Percentiles rank a stretch among this genome's conserved stretches.
Conservation (phyloP, 371 early-diverging fungal species). For the Mucor sp. region DNA sequence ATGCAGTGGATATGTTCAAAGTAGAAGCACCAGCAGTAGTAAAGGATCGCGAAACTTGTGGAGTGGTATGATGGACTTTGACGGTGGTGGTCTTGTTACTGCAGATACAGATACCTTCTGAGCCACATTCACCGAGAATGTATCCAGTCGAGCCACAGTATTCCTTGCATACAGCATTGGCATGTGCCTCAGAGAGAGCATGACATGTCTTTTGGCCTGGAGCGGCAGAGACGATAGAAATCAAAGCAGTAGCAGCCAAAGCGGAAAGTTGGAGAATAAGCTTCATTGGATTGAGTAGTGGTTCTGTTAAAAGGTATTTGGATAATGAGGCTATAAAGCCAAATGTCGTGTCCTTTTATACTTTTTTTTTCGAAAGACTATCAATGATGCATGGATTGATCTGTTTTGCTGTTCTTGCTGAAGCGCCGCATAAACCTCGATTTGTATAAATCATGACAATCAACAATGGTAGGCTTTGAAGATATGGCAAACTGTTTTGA, state of each 20-base stretch:
- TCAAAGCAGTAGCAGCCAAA: neutral
- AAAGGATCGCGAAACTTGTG: neutral
- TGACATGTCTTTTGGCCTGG: constrained; percentile 17
- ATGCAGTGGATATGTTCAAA: neutral
- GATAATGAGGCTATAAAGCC: neutral
- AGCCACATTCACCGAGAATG: constrained; percentile 26
- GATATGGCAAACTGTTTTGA: no score
- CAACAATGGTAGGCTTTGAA: neutral
- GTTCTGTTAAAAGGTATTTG: neutral
- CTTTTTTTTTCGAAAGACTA: neutral
- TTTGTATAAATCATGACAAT: neutral
- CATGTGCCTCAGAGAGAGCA: constrained; percentile 15
- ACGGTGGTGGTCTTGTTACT: constrained; percentile 11
- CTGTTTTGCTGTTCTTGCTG: neutral
- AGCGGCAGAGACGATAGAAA: constrained; percentile 7
- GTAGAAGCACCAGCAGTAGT: neutral
- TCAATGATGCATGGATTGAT: neutral
- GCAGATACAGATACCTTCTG: constrained; percentile 24
- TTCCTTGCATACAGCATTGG: constrained; percentile 19
- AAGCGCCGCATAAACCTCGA: neutral
- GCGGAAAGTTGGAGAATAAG: constrained; percentile 3
- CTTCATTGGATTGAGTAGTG: constrained; percentile 8
- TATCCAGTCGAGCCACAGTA: constrained; percentile 21
- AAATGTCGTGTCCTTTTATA: neutral
- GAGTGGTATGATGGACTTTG: neutral